A percentile compares a stretch with the other conserved stretches of the same genome.
These are phyloP conservation scores for Debaryomycetaceae sp. DNA, from an alignment of 1,139 yeast species.

Conservation along the genomic window DNA sequence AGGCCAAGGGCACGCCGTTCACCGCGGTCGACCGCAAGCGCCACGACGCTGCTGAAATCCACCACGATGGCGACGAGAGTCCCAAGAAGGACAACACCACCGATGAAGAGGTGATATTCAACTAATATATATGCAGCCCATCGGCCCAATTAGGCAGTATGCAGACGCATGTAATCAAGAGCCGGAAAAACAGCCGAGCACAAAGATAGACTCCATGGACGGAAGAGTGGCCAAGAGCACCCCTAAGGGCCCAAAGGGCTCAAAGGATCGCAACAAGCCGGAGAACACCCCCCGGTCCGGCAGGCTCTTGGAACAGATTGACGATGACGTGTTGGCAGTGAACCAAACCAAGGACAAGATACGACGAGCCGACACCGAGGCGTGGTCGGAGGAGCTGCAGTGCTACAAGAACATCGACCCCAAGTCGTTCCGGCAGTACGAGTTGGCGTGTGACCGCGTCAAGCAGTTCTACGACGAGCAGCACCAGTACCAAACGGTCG, in stretches of 20 bases:
- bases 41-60: slow-evolving; percentile 23
- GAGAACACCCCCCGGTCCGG: too few species aligned
- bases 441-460: slow-evolving; percentile 65
- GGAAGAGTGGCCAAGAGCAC: too few species aligned
- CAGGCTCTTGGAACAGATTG: slow-evolving; percentile 29
- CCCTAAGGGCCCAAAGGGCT: too few species aligned
- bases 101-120: slow-evolving; percentile 2
- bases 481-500: slow-evolving; percentile 68
- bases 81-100: slow-evolving; percentile 9
- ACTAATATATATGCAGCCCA: not conserved
- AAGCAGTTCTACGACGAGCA: slow-evolving; percentile 65
- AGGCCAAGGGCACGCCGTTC: slow-evolving; percentile 40
- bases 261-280: not conserved
- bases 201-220: too few species aligned
- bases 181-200: too few species aligned
- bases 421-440: slow-evolving; percentile 58
- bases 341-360: slow-evolving; percentile 23
- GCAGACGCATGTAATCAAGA: too few species aligned
- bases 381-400: slow-evolving; percentile 21
- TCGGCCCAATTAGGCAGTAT: too few species aligned
- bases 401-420: slow-evolving; percentile 34
- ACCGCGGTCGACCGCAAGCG: slow-evolving; percentile 47
- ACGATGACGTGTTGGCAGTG: slow-evolving; percentile 30
- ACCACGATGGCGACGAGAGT: slow-evolving; percentile 15
- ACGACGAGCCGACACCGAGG: slow-evolving; percentile 8